Evolutionary conservation across 1,284 basidiomycete species (phyloP), one percentile per base, ranked within the genome.

Genomic region (Paramarasmius palmivorus): DNA sequence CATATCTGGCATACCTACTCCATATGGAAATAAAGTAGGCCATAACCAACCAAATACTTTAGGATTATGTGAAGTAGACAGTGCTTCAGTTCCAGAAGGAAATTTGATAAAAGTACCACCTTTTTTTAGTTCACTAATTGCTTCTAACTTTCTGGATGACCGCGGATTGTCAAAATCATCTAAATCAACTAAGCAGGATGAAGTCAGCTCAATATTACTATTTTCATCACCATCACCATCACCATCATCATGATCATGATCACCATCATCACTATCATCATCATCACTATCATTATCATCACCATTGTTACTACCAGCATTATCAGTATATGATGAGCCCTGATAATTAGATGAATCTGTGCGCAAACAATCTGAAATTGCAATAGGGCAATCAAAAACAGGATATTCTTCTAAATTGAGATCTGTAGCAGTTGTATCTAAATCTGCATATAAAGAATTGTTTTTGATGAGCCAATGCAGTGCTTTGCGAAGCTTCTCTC

Each of bases 1-100:
- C n/a, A 35, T 42, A 17, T 58, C 51, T 34, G 56, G 32, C 51
- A 56, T 58, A 2, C 53, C 57, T 23, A 55, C 54, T 3, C 57
- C 53, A 23, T 55, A 58, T 1, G 57, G 57, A 34, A 56, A 59
- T 12, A 59, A 34, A 1, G 54, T 59, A 12, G 54, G 57, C 47
- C 47, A 59, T 1, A 59, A 39, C 8, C 40, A 26, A 2, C 52
- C 57, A 49, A 22, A 59, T 2, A 55, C 15, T 4, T 32, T 20
- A 10, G 57, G 57, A 22, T 47, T 51, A n/a, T 54, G 19, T 3
- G 25, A 22, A 4, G 52, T 57, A 2, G 35, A 9, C 8, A 45
- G 49, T 6, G 20, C 10, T 32, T 6, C 29, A 32, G n/a, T n/a
- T n/a, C 36, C 48, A 17, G 36, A 34, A 15, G 32, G 23, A 48